Percentiles rank a stretch among this genome's conserved stretches.
These are phyloP conservation scores for Staphylotrichum longicolle DNA, from an alignment of 495 filamentous ascomycete species.

Conservation along the genomic window DNA sequence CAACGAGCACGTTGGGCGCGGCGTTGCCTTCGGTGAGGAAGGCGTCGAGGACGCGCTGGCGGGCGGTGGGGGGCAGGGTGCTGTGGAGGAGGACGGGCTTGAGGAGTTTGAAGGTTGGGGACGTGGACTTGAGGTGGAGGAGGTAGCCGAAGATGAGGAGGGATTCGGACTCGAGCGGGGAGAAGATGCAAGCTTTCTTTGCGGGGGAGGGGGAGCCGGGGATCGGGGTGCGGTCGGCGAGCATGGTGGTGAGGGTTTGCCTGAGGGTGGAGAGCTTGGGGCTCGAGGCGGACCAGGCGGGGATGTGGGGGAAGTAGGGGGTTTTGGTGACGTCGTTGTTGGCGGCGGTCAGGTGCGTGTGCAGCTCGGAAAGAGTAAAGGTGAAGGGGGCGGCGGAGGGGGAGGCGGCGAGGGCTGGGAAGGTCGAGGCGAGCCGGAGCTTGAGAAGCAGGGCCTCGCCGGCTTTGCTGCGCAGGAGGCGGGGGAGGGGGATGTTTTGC, in stretches of 20 bases:
- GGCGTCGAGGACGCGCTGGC: slow-evolving; percentile 16
- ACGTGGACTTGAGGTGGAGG: background rate
- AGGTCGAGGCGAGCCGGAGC: slow-evolving; percentile 29
- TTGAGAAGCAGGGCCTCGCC: slow-evolving; percentile 20
- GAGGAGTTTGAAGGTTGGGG: background rate
- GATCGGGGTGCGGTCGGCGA: slow-evolving; percentile 17
- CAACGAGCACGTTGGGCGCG: slow-evolving; percentile 28
- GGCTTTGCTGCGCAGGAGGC: slow-evolving; percentile 13
- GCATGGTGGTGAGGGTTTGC: slow-evolving; percentile 15
- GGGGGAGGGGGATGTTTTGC: background rate
- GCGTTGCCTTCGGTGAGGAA: slow-evolving; percentile 24
- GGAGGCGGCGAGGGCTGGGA: slow-evolving; percentile 21
- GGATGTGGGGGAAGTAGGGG: slow-evolving; percentile 19
- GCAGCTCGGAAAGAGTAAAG: slow-evolving; percentile 20
- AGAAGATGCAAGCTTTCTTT: slow-evolving; percentile 30
- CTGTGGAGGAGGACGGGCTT: slow-evolving; percentile 20
- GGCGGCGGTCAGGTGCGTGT: slow-evolving; percentile 12
- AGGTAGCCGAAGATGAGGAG: slow-evolving; percentile 25
- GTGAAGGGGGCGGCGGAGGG: slow-evolving; percentile 12
- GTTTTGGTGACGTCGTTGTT: slow-evolving; percentile 14
- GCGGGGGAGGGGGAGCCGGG: slow-evolving; percentile 9
- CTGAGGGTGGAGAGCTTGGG: slow-evolving; percentile 25
- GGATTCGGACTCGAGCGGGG: slow-evolving; percentile 29
- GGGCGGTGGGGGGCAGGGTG: background rate
- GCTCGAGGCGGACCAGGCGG: slow-evolving; percentile 18